A percentile compares a stretch with the other conserved stretches of the same genome.
Conservation (phyloP, 805 yeast species). For the Groenewaldozyma salmanticensis region DNA sequence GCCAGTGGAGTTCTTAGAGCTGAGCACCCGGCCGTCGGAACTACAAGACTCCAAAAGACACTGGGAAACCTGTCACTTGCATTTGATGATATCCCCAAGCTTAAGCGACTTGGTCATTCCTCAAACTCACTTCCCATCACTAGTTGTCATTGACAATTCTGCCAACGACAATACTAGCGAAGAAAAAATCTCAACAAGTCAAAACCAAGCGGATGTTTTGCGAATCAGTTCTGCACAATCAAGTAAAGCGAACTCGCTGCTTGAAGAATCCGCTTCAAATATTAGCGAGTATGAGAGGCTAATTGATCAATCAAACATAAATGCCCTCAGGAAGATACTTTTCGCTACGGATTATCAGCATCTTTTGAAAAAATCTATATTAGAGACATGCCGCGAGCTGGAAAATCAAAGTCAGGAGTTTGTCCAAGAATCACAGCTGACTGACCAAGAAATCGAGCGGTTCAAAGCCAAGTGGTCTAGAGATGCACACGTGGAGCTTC, state of each 20-base stretch:
- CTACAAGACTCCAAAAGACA: constrained; percentile 21
- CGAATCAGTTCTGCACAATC: constrained; percentile 17
- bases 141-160: constrained; percentile 11
- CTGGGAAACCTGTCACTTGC: constrained; percentile 21
- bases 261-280: constrained; percentile 22
- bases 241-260: constrained; percentile 16
- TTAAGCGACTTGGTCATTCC: constrained; percentile 12
- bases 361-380: constrained; percentile 17
- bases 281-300: constrained; percentile 15
- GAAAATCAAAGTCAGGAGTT: constrained; percentile 4
- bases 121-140: constrained; percentile 18
- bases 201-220: constrained; percentile 7
- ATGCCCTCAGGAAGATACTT: constrained; percentile 13
- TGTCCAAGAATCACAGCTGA: constrained; percentile 2
- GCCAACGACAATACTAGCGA: neutral
- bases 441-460: constrained; percentile 11
- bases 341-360: constrained; percentile 7
- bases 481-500: constrained; percentile 31
- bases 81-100: constrained; percentile 15
- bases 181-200: constrained; percentile 5
- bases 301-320: constrained; percentile 19
- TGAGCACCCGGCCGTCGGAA: neutral
- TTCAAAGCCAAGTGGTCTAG: constrained; percentile 26
- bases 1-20: neutral
- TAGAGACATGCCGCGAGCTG: constrained; percentile 22